Evolutionary conservation across 129 eudicot species (phyloP).

Genomic region (carrot (Daucus carota)): DNA sequence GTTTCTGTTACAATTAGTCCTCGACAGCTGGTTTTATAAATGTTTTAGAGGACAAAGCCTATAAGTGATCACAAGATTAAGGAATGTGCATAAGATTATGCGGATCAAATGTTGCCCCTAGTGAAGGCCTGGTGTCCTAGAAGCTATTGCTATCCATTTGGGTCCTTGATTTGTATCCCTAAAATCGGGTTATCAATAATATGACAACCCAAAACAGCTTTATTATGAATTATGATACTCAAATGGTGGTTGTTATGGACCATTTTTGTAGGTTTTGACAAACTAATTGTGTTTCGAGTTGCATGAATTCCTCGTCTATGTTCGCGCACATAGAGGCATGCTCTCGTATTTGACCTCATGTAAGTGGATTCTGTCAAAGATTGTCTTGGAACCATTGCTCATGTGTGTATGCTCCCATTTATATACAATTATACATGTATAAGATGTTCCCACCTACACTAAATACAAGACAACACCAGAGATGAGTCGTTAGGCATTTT

Average conservation of each 20-base stretch:
- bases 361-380: constrained; percentile 7
- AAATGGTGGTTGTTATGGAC: not conserved
- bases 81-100: constrained; percentile 1
- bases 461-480: too few species aligned
- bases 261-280: not conserved
- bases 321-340: not conserved
- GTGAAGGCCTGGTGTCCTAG: not conserved
- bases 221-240: not conserved
- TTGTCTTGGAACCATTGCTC: not conserved
- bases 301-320: not conserved
- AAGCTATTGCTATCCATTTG: not conserved
- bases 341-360: constrained; percentile 1
- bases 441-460: not conserved
- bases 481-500: too few species aligned
- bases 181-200: not conserved
- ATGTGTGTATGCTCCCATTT: not conserved
- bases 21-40: not conserved
- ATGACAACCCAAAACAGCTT: not conserved
- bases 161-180: not conserved
- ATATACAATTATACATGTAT: not conserved
- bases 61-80: not conserved
- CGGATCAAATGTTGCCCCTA: not conserved
- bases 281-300: constrained; percentile 2
- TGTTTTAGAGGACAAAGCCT: not conserved
- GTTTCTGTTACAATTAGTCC: not conserved